Percentiles rank a stretch among this genome's conserved stretches.
phyloP scores from a whole-genome alignment of 164 flowering plant genomes.

The Amborella trichopoda region DNA sequence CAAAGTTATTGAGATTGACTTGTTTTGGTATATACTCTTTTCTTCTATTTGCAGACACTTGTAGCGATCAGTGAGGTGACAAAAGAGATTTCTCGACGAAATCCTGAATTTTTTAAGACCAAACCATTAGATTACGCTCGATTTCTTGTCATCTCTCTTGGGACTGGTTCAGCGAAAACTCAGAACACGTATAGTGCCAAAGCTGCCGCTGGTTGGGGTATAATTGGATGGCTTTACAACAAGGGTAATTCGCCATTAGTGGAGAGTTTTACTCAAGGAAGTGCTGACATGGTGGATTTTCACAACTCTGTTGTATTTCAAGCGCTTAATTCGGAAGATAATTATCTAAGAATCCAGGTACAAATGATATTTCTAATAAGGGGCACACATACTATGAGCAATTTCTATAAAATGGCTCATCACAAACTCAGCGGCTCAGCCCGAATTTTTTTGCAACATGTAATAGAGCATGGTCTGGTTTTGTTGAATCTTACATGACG shows the following conservation, averaged over 20 bases:
- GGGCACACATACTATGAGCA: not conserved
- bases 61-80: slow-evolving; percentile 6
- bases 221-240: slow-evolving; percentile 2
- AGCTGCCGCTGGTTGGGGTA: slow-evolving; percentile 4
- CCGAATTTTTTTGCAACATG: not conserved
- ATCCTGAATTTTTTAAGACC: not conserved
- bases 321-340: slow-evolving; percentile 1
- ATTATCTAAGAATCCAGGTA: slow-evolving; percentile 8
- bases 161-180: slow-evolving; percentile 2
- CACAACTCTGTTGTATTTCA: slow-evolving; percentile 2
- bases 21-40: not conserved
- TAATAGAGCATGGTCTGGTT: not conserved
- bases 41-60: not conserved
- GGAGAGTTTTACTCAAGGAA: slow-evolving; percentile 4
- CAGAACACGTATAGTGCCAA: slow-evolving; percentile 3
- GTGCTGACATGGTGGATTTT: slow-evolving; percentile 9
- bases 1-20: not conserved
- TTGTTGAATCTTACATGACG: no score
- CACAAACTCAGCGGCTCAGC: not conserved
- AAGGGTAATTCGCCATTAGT: not conserved
- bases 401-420: not conserved
- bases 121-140: slow-evolving; percentile 1
- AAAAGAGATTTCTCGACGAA: not conserved
- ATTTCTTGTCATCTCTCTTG: slow-evolving; percentile 7
- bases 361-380: not conserved